Evolutionary conservation across 331 rosid genomes (phyloP), one percentile per base, ranked within the genome.

Genomic region (Quercus phellos): DNA sequence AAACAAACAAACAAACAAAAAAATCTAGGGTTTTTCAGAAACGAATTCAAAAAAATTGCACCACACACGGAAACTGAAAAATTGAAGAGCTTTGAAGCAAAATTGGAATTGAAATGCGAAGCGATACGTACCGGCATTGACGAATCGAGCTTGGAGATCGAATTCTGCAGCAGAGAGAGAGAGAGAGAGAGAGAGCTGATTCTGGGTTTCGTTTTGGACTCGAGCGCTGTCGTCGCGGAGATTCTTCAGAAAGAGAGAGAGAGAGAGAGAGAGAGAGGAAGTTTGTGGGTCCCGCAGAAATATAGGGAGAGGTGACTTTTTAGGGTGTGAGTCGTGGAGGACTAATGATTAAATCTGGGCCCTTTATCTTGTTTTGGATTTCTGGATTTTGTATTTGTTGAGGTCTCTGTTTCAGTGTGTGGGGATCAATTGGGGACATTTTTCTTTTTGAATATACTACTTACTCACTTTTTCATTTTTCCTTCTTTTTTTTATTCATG

Each of bases 51-150:
- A 51, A 8, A 32, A 76, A 78, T 68, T 35, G 74, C 77, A 59
- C 59, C 69, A 74, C 42, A 53, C 74, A n/a, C 2, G 1, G 14
- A 30, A 67, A 19, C 10, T 6, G 17, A 19, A 26, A 73, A 79
- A 64, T 81, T 71, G 67, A 55, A 61, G 64, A 68, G 5, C 35
- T 11, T 5, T 8, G 63, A 73, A 68, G 43, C 81, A 63, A 29
- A 17, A 55, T 4, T 4, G 17, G 12, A 21, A 79, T 64, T 34
- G 38, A 77, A 75, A 77, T 19, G 69, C 55, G 68, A 78, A 78
- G 71, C 73, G 19, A 42, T 3, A 46, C 75, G 14, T 60, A 84
- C 86, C 90, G 46, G 90, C 92, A 86, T 88, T 88, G 89, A 86
- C 77, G 76, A 83, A 86, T 86, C 81, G 75, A 75, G 74, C 63